Evolutionary conservation across 805 yeast species (phyloP).

Genomic region (Yarrowia phangngaensis): DNA sequence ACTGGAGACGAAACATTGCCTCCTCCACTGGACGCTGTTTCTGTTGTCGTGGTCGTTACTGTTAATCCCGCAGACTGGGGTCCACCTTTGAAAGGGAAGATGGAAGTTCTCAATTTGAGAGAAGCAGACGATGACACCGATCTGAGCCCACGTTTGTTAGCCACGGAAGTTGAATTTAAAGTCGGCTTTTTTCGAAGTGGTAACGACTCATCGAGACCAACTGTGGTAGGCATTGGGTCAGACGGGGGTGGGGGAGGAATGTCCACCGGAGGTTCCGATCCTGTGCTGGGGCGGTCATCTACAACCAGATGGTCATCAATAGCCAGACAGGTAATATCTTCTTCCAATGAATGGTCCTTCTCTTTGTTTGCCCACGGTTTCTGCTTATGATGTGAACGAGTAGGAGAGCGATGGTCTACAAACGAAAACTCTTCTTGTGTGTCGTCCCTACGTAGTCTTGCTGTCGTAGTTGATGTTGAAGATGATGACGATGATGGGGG

Average conservation of each 20-base stretch:
- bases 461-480: constrained; percentile 1
- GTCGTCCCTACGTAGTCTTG: constrained; percentile 4
- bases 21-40: constrained; percentile 4
- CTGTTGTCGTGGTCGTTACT: not conserved
- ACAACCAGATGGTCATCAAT: no score
- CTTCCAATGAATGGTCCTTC: not conserved
- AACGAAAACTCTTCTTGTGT: constrained; percentile 19
- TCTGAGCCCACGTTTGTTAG: constrained; percentile 4
- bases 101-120: constrained; percentile 9
- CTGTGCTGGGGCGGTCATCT: no score
- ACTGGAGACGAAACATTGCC: not conserved
- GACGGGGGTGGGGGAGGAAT: constrained; percentile 2
- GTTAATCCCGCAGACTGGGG: not conserved
- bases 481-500: constrained; percentile 1
- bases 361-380: constrained; percentile 14
- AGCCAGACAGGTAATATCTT: no score
- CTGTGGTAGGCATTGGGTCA: constrained; percentile 6
- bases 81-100: constrained; percentile 20
- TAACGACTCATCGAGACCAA: not conserved
- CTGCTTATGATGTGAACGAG: not conserved
- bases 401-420: constrained; percentile 14
- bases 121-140: constrained; percentile 23
- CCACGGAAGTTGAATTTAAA: not conserved
- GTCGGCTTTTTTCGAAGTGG: constrained; percentile 7
- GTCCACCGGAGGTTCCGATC: not conserved